phyloP scores from a whole-genome alignment of 2,329 filamentous ascomycete species.

The Cytospora schulzeri region DNA sequence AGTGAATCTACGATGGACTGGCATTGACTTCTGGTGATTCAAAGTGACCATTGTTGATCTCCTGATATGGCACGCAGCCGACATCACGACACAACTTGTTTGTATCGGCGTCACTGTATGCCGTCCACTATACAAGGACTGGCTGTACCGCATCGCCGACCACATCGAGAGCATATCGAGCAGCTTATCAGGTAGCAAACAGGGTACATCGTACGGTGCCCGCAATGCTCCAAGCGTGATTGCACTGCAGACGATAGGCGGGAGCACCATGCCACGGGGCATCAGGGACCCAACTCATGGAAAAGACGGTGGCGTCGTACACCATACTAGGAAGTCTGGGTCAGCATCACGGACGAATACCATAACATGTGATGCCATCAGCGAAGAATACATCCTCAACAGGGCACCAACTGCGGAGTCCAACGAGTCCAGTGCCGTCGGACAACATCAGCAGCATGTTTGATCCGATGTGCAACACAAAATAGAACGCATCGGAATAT shows the following conservation, averaged over 20 bases:
- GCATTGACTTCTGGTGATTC: neutral
- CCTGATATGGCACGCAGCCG: constrained; percentile 24
- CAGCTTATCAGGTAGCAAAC: neutral
- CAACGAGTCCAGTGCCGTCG: neutral
- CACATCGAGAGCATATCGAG: neutral
- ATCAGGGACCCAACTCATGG: neutral
- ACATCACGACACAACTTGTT: constrained; percentile 22
- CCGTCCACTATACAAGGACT: constrained; percentile 26
- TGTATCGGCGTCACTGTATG: constrained; percentile 25
- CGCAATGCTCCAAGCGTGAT: neutral
- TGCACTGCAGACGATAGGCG: constrained; percentile 24
- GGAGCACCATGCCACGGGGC: neutral
- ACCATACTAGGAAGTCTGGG: constrained; percentile 2
- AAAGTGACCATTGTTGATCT: constrained; percentile 21
- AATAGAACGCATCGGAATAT: too few species aligned
- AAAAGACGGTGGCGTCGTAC: neutral
- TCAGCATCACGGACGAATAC: constrained; percentile 1
- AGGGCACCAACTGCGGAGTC: neutral
- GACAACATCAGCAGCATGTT: neutral
- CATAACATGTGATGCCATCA: neutral
- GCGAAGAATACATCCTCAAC: constrained; percentile 3
- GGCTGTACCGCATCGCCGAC: constrained; percentile 20
- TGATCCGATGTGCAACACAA: neutral
- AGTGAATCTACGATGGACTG: neutral
- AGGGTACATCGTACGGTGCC: neutral